phyloP scores from a whole-genome alignment of 2,329 filamentous ascomycete species.

The Drechslerella coelobrocha region DNA sequence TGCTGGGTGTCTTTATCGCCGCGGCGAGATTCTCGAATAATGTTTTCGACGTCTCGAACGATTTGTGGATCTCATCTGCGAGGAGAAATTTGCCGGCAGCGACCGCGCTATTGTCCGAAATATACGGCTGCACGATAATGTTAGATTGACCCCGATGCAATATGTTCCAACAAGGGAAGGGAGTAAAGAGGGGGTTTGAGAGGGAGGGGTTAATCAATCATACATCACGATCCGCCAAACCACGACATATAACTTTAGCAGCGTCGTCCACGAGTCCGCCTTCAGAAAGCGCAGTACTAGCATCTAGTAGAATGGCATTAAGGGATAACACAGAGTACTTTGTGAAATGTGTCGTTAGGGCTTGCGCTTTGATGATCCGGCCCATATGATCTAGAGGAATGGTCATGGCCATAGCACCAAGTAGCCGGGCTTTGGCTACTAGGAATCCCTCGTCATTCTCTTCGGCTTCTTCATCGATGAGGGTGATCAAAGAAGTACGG shows the following conservation, averaged over 20 bases:
- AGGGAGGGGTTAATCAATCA: no score
- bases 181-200: background rate
- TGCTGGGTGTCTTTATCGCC: constrained; percentile 68
- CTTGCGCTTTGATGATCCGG: constrained; percentile 70
- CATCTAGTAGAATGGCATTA: constrained; percentile 86
- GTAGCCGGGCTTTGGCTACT: constrained; percentile 86
- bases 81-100: constrained; percentile 91
- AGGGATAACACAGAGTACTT: constrained; percentile 82
- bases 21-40: constrained; percentile 79
- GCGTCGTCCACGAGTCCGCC: constrained; percentile 74
- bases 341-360: constrained; percentile 77
- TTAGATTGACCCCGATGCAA: constrained; percentile 17
- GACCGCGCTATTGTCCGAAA: constrained; percentile 85
- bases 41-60: constrained; percentile 77
- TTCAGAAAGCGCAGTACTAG: constrained; percentile 72
- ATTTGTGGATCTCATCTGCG: constrained; percentile 66
- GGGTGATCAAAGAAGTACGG: constrained; percentile 78
- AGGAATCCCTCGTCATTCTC: constrained; percentile 68
- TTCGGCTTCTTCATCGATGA: constrained; percentile 85
- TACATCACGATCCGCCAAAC: constrained; percentile 77
- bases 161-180: background rate
- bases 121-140: constrained; percentile 67
- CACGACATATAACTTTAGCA: constrained; percentile 77
- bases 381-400: constrained; percentile 74
- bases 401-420: constrained; percentile 88